Percentiles rank a stretch among this genome's conserved stretches.
Evolutionary conservation across 2,329 filamentous ascomycete species (phyloP).

Genomic region (Graphilbum ipis-grandicollis): DNA sequence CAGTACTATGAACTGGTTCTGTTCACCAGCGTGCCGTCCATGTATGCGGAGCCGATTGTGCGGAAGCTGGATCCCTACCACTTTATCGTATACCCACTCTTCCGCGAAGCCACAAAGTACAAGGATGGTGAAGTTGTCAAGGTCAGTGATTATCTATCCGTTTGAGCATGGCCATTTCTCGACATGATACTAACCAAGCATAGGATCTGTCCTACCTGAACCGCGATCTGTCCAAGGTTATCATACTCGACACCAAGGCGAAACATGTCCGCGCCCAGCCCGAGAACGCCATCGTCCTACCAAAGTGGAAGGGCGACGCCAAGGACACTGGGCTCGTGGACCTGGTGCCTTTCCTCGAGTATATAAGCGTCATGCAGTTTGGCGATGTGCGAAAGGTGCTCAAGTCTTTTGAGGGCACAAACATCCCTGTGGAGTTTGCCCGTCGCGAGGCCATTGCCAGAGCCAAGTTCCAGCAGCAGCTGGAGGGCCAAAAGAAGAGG

Average conservation of each 20-base stretch:
- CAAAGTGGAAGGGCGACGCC: constrained; percentile 74
- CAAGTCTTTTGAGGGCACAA: constrained; percentile 73
- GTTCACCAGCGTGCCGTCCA: constrained; percentile 77
- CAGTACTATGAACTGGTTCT: constrained; percentile 97
- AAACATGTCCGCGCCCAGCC: constrained; percentile 75
- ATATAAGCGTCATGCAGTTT: constrained; percentile 85
- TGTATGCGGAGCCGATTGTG: constrained; percentile 71
- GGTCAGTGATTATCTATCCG: constrained; percentile 33
- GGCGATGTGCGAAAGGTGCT: constrained; percentile 73
- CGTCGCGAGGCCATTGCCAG: constrained; percentile 73
- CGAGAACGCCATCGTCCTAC: constrained; percentile 86
- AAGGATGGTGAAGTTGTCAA: constrained; percentile 94
- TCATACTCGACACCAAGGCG: constrained; percentile 78
- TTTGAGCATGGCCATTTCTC: too few species aligned
- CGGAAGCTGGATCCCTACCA: constrained; percentile 90
- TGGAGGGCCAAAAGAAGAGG: constrained; percentile 51
- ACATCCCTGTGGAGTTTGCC: constrained; percentile 83
- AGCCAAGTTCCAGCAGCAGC: constrained; percentile 65
- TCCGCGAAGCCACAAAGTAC: constrained; percentile 92
- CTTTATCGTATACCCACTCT: constrained; percentile 89
- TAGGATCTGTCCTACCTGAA: constrained; percentile 96
- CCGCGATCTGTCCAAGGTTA: constrained; percentile 84
- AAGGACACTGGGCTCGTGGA: constrained; percentile 75
- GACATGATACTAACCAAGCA: constrained; percentile 1
- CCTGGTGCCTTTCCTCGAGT: constrained; percentile 92